Conservation (phyloP, 768 basidiomycete genomes). For the Cystobasidium ongulense region DNA sequence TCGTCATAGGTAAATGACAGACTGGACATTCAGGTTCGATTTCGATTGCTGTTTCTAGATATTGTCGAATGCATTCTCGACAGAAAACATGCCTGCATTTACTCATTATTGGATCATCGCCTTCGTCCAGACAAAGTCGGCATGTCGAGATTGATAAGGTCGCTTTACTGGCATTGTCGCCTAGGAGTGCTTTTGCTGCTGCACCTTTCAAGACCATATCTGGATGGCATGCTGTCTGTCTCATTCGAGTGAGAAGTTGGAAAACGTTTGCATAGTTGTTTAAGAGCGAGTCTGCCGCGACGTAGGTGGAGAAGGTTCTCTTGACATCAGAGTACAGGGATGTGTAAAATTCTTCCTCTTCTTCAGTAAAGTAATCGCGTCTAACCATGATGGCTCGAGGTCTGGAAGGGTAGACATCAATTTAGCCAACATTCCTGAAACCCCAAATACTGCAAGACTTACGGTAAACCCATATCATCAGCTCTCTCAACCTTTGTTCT, state of each 20-base stretch:
- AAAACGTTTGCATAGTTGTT: constrained; percentile 67
- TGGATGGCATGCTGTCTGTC: constrained; percentile 53
- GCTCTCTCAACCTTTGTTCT: constrained; percentile 73
- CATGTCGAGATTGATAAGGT: constrained; percentile 49
- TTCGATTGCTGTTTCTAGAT: constrained; percentile 67
- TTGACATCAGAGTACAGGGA: constrained; percentile 80
- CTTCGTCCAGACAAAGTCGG: constrained; percentile 90
- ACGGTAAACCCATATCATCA: constrained; percentile 85
- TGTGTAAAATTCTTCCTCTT: constrained; percentile 69
- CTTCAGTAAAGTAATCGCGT: constrained; percentile 85
- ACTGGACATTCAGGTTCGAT: constrained; percentile 78
- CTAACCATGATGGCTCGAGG: constrained; percentile 83
- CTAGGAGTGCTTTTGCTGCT: constrained; percentile 58
- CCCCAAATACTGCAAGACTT: neutral
- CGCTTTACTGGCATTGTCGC: constrained; percentile 42
- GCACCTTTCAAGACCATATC: constrained; percentile 86
- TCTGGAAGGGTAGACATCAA: neutral
- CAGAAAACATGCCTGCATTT: constrained; percentile 83
- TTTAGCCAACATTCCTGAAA: neutral
- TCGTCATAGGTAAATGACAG: constrained; percentile 82
- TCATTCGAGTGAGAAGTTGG: constrained; percentile 79
- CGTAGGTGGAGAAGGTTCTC: constrained; percentile 79
- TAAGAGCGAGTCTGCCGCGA: constrained; percentile 67
- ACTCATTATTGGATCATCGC: constrained; percentile 91
- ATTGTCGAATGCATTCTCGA: constrained; percentile 88